Percentiles rank a stretch among this genome's conserved stretches.
Conservation (phyloP, 2,329 filamentous ascomycete genomes). For the Exophiala dermatitidis region DNA sequence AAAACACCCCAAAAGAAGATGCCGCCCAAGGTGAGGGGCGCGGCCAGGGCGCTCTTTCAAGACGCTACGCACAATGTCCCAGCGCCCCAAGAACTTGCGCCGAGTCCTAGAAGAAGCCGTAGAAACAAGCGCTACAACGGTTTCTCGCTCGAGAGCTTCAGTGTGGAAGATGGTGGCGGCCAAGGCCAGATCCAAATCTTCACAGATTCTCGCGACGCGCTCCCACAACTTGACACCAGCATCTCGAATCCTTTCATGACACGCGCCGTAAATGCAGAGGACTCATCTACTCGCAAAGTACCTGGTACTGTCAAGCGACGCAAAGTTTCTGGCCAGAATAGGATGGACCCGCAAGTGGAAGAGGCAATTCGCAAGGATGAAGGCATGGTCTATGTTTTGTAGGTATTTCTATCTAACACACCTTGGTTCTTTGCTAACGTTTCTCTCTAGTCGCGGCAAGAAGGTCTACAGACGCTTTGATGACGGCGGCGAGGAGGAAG, state of each 20-base stretch:
- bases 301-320: conserved; percentile 33
- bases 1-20: conserved; percentile 55
- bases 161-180: conserved; percentile 28
- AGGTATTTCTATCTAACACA: conserved; percentile 33
- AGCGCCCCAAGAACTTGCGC: conserved; percentile 39
- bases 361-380: conserved; percentile 48
- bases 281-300: conserved; percentile 24
- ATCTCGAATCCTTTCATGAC: conserved; percentile 50
- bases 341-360: conserved; percentile 39
- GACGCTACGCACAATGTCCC: conserved; percentile 34
- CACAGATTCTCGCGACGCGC: conserved; percentile 56
- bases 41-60: conserved; percentile 50
- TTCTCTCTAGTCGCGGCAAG: conserved; percentile 50
- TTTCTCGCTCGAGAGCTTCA: conserved; percentile 42
- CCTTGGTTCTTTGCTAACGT: conserved; percentile 7
- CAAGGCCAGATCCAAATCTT: conserved; percentile 47
- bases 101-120: conserved; percentile 42
- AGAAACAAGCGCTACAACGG: conserved; percentile 41
- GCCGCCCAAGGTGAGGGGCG: conserved; percentile 40
- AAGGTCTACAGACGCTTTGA: conserved; percentile 53
- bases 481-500: conserved; percentile 36
- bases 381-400: conserved; percentile 57
- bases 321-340: conserved; percentile 30
- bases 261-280: conserved; percentile 36
- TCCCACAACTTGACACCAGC: conserved; percentile 47